phyloP scores from a whole-genome alignment of 2,329 filamentous ascomycete genomes.

The Lomentospora prolificans region DNA sequence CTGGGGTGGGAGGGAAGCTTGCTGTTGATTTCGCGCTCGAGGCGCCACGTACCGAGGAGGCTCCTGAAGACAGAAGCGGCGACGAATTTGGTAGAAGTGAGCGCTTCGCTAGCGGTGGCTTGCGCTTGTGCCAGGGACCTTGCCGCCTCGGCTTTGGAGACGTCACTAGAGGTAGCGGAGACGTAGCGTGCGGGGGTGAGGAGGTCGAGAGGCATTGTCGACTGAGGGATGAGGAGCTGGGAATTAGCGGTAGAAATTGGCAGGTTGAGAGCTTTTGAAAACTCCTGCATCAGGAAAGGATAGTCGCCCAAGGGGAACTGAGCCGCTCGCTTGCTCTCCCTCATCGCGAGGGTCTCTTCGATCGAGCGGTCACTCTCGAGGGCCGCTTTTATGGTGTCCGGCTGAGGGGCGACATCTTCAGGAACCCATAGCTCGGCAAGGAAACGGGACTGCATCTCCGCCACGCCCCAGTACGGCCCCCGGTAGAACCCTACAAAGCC shows the following conservation, averaged over 20 bases:
- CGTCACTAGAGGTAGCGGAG: constrained; percentile 23
- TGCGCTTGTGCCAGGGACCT: constrained; percentile 37
- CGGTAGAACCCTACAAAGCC: constrained; percentile 80
- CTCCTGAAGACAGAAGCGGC: constrained; percentile 59
- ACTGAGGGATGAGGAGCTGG: constrained; percentile 4
- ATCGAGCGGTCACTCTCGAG: constrained; percentile 34
- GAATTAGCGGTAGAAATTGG: constrained; percentile 24
- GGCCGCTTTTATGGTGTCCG: constrained; percentile 24
- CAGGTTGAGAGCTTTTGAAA: constrained; percentile 50
- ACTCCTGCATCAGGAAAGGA: constrained; percentile 62
- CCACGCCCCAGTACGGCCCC: constrained; percentile 76
- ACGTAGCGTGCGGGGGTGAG: constrained; percentile 48
- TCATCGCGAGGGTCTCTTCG: constrained; percentile 37
- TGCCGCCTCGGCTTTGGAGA: constrained; percentile 27
- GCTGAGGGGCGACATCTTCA: constrained; percentile 15
- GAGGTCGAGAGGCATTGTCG: constrained; percentile 29
- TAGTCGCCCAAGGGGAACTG: constrained; percentile 86
- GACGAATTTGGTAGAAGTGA: constrained; percentile 36
- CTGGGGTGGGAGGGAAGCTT: constrained; percentile 48
- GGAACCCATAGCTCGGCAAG: constrained; percentile 51
- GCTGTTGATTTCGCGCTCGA: constrained; percentile 47
- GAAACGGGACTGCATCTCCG: constrained; percentile 75
- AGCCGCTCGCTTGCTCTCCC: constrained; percentile 39
- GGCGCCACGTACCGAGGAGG: constrained; percentile 59
- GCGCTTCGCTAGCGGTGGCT: constrained; percentile 28